Conservation (phyloP, 73 alveolate genomes). For the Tetrahymena borealis region DNA sequence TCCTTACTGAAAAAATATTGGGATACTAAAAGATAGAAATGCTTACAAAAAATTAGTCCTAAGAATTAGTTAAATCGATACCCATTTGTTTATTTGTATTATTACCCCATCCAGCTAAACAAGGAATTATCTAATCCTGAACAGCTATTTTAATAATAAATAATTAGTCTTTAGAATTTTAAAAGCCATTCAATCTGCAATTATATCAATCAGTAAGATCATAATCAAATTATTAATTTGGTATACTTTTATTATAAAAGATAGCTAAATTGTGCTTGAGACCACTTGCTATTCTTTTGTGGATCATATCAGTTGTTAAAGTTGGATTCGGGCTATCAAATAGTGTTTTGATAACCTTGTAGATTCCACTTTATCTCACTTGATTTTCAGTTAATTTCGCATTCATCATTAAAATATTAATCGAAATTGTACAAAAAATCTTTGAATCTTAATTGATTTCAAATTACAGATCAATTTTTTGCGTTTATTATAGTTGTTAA, state of each 20-base stretch:
- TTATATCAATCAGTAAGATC: no score
- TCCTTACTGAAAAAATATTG: no score
- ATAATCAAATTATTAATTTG: no score
- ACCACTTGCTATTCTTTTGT: background rate
- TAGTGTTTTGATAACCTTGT: background rate
- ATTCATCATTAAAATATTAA: background rate
- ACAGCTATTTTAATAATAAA: background rate
- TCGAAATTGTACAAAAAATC: background rate
- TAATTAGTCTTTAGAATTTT: no score
- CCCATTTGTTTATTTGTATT: slow-evolving; percentile 16
- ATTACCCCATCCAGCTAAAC: slow-evolving; percentile 36
- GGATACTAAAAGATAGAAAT: background rate
- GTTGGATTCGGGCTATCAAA: background rate
- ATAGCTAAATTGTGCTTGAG: background rate
- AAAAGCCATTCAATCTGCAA: no score
- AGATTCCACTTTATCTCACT: background rate
- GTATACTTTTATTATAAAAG: background rate
- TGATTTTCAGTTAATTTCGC: background rate
- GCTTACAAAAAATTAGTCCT: background rate
- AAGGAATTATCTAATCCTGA: background rate
- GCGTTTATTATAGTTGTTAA: background rate
- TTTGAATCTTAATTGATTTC: background rate
- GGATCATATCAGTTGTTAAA: background rate
- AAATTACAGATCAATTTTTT: background rate
- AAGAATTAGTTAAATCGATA: background rate